Conservation (phyloP, 2,329 filamentous ascomycete genomes). For the Pseudogymnoascus sp. region DNA sequence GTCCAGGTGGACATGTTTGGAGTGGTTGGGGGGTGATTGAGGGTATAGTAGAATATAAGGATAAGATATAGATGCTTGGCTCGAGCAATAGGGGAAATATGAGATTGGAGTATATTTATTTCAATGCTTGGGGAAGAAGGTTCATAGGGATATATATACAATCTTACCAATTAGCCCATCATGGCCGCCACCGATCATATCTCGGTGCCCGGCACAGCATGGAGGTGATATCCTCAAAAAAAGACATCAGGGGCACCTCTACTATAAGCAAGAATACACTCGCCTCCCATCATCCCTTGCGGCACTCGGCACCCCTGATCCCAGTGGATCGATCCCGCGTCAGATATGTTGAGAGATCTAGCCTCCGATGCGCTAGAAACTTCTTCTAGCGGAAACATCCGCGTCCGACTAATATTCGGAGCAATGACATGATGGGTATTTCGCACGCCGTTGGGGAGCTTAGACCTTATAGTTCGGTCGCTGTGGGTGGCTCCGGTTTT, state of each 20-base stretch:
- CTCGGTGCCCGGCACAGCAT: neutral
- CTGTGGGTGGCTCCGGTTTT: neutral
- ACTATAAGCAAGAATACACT: neutral
- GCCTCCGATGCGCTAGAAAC: neutral
- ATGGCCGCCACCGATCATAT: neutral
- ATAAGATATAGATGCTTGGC: neutral
- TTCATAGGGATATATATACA: neutral
- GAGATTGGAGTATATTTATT: neutral
- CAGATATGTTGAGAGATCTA: neutral
- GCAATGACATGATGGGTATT: neutral
- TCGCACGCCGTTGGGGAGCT: neutral
- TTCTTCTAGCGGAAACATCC: neutral
- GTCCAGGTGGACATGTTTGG: conserved; percentile 11
- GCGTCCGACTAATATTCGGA: neutral
- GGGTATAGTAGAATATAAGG: neutral
- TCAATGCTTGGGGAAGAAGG: neutral
- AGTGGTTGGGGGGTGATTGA: neutral
- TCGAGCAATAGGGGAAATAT: neutral
- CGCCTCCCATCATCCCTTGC: neutral
- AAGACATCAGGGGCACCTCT: neutral
- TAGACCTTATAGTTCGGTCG: neutral
- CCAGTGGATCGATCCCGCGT: neutral
- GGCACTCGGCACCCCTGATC: neutral
- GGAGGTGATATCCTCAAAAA: neutral
- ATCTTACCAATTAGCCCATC: neutral